Evolutionary conservation across 345 rosid species (phyloP).

Genomic region (Rhizophora mangle): DNA sequence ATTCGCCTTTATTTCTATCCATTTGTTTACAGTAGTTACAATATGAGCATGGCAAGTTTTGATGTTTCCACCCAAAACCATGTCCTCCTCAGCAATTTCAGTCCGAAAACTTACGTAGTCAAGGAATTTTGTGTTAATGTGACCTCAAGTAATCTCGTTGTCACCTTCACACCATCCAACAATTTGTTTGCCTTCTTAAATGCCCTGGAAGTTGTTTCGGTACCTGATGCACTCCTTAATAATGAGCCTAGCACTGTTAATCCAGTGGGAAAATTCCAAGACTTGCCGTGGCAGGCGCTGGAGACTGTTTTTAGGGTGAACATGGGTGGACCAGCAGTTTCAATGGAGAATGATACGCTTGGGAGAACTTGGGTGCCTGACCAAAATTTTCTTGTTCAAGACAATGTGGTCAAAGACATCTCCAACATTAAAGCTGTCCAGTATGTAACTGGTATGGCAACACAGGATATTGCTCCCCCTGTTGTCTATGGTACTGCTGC

Average conservation of each 20-base stretch:
- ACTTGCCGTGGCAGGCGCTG: conserved; percentile 53
- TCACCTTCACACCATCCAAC: conserved; percentile 55
- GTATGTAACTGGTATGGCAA: conserved; percentile 46
- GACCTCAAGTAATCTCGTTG: conserved; percentile 42
- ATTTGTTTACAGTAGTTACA: conserved; percentile 43
- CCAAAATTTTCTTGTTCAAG: conserved; percentile 30
- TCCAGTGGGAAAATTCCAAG: conserved; percentile 37
- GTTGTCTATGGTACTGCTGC: conserved; percentile 68
- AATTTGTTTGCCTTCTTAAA: conserved; percentile 66
- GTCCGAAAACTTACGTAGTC: conserved; percentile 31
- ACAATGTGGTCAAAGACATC: conserved; percentile 38
- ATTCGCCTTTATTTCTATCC: conserved; percentile 81
- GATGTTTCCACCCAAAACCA: conserved; percentile 50
- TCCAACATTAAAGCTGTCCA: conserved; percentile 48
- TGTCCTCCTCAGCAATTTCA: conserved; percentile 53
- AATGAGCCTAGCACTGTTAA: conserved; percentile 31
- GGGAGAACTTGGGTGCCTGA: conserved; percentile 82
- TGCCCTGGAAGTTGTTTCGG: conserved; percentile 76
- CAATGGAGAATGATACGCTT: conserved; percentile 60
- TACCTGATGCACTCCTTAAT: conserved; percentile 54
- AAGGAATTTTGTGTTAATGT: conserved; percentile 71
- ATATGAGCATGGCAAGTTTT: conserved; percentile 60
- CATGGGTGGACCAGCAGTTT: conserved; percentile 75
- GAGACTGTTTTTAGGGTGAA: conserved; percentile 76
- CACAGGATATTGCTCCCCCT: conserved; percentile 54